These are phyloP conservation scores for Stevia rebaudiana DNA, from an alignment of 140 eudicot genomes.

Conservation along the genomic window DNA sequence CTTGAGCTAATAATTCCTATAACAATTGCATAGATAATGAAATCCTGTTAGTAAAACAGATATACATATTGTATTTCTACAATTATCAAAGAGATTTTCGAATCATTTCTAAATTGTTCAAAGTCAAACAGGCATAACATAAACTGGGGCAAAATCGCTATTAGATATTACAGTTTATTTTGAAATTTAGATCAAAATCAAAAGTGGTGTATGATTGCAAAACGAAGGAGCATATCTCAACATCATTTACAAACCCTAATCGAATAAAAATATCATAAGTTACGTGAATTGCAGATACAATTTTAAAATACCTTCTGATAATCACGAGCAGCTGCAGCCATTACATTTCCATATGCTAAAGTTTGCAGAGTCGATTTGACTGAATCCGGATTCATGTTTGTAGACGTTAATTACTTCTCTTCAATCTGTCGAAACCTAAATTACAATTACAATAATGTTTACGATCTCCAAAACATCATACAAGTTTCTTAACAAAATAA, in stretches of 20 bases:
- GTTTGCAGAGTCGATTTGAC: constrained; percentile 81
- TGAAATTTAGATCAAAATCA: background rate
- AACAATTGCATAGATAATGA: background rate
- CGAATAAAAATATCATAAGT: background rate
- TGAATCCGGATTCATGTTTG: constrained; percentile 73
- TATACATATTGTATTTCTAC: background rate
- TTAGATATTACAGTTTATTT: background rate
- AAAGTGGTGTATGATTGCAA: background rate
- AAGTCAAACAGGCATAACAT: background rate
- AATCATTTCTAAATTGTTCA: background rate
- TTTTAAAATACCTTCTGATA: constrained; percentile 63
- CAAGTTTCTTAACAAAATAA: background rate
- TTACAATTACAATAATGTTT: background rate
- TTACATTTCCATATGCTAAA: constrained; percentile 75
- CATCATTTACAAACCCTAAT: constrained; percentile 6
- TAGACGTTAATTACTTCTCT: constrained; percentile 5
- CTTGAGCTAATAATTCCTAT: constrained; percentile 77
- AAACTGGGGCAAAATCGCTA: background rate
- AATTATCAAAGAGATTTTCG: too few species aligned
- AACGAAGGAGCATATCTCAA: background rate
- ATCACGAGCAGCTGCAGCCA: constrained; percentile 98
- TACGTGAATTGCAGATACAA: background rate
- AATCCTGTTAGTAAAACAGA: background rate
- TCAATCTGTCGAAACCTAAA: constrained; percentile 17
- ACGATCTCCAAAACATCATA: background rate